Base-by-base conservation (phyloP, 2,329 filamentous ascomycete species). In the Aureobasidium lini region DNA sequence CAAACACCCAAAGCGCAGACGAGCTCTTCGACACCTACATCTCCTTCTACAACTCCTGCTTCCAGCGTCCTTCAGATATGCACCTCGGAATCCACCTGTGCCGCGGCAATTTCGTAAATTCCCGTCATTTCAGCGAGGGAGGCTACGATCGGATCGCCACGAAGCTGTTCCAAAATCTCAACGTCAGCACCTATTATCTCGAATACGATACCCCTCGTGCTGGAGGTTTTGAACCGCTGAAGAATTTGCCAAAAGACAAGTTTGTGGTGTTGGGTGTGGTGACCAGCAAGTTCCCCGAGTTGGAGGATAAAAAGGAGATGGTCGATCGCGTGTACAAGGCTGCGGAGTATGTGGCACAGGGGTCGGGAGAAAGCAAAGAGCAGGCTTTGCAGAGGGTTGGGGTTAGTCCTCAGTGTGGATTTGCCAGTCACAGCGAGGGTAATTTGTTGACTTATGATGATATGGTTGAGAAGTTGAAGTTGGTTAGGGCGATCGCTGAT, bases 61-160 rank as follows among this genome's bases (percentile, higher is more conserved):
- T 71, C 61, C 52, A 81, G 66, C 75, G 83, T 0, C 86, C 87
- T 0, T 70, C 77, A 2, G 87, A 91, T 68, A 82, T 91, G 78
- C 87, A 90, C 72, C 80, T 89, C 2, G 88, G 88, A 47, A 85
- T 92, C 15, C 89, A 92, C 69, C 77, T 91, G 54, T 91, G 88
- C 79, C 69, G 76, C 57, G 76, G 76, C 11, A 79, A 79, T 66
- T 79, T 77, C 60, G 70, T 78, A 32, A 75, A 75, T 58, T 74
- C 71, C 61, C 70, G 73, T 43, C 76, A 79, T 60, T 78, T 78
- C 65, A 73, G 71, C 18, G 76, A 78, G 60, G 76, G 76, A 31
- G 75, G 74, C 16, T 78, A 79, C 64, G 76, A 78, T 62, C 70
- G 69, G 54, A 78, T 78, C 57, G 76, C 76, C 8, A 65, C 64